Percentiles rank a stretch among this genome's conserved stretches.
phyloP scores from a whole-genome alignment of 371 early-diverging fungal species.

The Mortierella sp. region DNA sequence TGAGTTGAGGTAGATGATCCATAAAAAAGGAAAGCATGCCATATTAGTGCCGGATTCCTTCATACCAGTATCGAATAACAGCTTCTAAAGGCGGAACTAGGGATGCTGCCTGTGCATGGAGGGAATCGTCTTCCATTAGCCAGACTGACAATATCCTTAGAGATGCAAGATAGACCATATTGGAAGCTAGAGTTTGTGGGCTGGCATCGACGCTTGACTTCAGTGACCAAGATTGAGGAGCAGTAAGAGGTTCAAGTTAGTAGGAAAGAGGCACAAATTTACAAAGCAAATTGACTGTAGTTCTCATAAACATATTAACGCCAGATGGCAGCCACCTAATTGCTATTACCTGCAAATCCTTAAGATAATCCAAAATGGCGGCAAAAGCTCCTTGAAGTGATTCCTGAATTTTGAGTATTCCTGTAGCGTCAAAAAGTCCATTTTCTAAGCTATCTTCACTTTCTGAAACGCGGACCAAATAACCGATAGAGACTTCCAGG shows the following conservation, averaged over 20 bases:
- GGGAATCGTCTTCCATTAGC: slow-evolving; percentile 47
- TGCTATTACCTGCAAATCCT: slow-evolving; percentile 41
- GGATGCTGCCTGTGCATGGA: slow-evolving; percentile 35
- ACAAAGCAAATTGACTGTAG: background rate
- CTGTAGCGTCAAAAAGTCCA: slow-evolving; percentile 45
- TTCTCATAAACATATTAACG: background rate
- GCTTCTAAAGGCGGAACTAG: slow-evolving; percentile 29
- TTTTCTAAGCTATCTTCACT: slow-evolving; percentile 20
- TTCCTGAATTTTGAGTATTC: slow-evolving; percentile 44
- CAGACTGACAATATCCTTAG: slow-evolving; percentile 40
- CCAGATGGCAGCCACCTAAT: background rate
- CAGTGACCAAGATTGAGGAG: background rate
- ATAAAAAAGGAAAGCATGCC: background rate
- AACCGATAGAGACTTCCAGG: slow-evolving; percentile 43
- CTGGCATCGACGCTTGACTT: slow-evolving; percentile 17
- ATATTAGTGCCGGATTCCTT: background rate
- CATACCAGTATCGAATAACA: slow-evolving; percentile 36
- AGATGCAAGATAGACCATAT: slow-evolving; percentile 45
- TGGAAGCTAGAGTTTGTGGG: slow-evolving; percentile 22
- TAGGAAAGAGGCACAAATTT: background rate
- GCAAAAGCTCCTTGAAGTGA: slow-evolving; percentile 35
- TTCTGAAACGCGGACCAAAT: slow-evolving; percentile 36
- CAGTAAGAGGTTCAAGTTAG: background rate
- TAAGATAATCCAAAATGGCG: slow-evolving; percentile 42
- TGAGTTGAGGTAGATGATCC: background rate